Evolutionary conservation across 371 early-diverging fungal genomes (phyloP).

Genomic region (Basidiobolus meristosporus): DNA sequence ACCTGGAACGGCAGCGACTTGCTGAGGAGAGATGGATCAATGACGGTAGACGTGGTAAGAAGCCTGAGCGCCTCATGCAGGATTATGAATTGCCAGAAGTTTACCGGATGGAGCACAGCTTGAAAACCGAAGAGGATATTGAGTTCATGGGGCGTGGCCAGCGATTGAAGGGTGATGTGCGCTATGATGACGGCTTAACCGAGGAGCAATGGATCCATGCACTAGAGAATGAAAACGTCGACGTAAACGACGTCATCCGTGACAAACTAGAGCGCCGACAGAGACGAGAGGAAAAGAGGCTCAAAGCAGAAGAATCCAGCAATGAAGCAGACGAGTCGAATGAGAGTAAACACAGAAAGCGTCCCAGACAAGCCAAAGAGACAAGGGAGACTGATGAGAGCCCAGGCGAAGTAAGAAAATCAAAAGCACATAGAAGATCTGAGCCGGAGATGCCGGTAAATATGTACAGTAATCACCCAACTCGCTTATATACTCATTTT

Average conservation of each 20-base stretch:
- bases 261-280: slow-evolving; percentile 25
- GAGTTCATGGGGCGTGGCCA: slow-evolving; percentile 53
- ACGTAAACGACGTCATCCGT: slow-evolving; percentile 34
- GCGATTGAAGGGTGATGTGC: slow-evolving; percentile 38
- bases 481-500: no score
- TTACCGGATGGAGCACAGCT: slow-evolving; percentile 42
- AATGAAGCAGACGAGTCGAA: no score
- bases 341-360: no score
- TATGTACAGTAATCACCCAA: no score
- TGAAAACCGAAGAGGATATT: slow-evolving; percentile 22
- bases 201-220: slow-evolving; percentile 84
- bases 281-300: slow-evolving; percentile 7
- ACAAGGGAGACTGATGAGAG: no score
- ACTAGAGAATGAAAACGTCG: slow-evolving; percentile 33
- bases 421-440: no score
- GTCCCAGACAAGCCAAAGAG: no score
- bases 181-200: slow-evolving; percentile 82
- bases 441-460: no score
- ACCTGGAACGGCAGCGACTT: slow-evolving; percentile 32
- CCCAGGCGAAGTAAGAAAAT: no score
- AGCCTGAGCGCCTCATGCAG: slow-evolving; percentile 57
- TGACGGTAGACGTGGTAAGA: slow-evolving; percentile 15
- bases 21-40: slow-evolving; percentile 13
- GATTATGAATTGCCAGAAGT: slow-evolving; percentile 77
- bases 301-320: no score